Evolutionary conservation across 2,329 filamentous ascomycete genomes (phyloP).

Genomic region (Clarireedia hainanense): DNA sequence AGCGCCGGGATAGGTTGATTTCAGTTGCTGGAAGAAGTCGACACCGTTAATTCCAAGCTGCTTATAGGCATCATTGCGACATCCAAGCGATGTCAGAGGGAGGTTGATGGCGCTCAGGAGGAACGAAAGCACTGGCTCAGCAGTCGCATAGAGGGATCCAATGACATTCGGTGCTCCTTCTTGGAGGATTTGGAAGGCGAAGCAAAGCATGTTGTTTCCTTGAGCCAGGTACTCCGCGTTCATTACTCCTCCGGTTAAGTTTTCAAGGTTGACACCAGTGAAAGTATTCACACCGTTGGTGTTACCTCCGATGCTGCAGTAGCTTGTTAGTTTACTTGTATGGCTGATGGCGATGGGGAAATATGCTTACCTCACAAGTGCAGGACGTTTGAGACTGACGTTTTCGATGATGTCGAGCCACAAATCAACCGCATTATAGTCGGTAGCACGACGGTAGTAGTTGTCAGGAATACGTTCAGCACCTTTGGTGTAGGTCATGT

Average conservation of each 20-base stretch:
- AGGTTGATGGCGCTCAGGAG: neutral
- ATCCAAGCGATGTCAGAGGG: neutral
- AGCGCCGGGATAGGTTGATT: neutral
- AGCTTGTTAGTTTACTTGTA: neutral
- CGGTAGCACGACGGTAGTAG: slow-evolving; percentile 3
- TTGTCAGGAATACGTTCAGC: slow-evolving; percentile 6
- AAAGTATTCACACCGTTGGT: slow-evolving; percentile 35
- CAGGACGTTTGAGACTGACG: neutral
- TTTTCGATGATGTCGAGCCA: neutral
- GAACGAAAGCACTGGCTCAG: neutral
- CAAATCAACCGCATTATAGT: neutral
- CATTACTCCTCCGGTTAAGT: slow-evolving; percentile 38
- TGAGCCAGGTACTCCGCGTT: slow-evolving; percentile 35
- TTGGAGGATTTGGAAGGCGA: slow-evolving; percentile 18
- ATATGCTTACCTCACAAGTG: neutral
- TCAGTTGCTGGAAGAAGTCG: neutral
- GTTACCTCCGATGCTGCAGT: neutral
- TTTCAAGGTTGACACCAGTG: slow-evolving; percentile 35
- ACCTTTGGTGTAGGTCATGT: slow-evolving; percentile 7
- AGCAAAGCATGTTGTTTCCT: slow-evolving; percentile 41
- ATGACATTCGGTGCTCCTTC: neutral
- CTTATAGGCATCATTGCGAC: neutral
- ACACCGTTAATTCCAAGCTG: neutral
- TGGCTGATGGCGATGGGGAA: neutral
- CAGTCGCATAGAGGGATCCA: neutral